Base-by-base conservation (phyloP, 352 stramenopile species). In the Phytophthora podocarpi region DNA sequence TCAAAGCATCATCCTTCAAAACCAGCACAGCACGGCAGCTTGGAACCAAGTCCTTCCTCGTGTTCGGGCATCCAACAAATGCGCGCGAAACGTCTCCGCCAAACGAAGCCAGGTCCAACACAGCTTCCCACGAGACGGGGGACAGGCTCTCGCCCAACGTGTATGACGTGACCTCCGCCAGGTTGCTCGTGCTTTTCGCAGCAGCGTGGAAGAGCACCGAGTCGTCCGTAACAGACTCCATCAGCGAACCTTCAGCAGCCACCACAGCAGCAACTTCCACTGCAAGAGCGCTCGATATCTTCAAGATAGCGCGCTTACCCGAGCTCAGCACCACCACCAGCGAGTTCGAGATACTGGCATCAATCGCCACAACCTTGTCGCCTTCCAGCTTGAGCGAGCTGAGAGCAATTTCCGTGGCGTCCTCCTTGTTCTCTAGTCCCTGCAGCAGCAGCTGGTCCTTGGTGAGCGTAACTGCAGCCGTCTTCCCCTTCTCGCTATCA, bases 1-100 rank as follows among this genome's bases (percentile, higher is more conserved):
- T 59, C 12, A 95, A 55, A 1, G 72, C 82, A 18, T 93, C 83
- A 30, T 93, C 84, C 35, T 87, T 72, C 56, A 93, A 75, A 32
- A 91, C 76, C n/a, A 91, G 28, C 12, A 91, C 50, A 30, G 74
- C 81, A 52, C 63, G 76, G 62, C 83, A 93, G 26, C 66, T 75
- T 3, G 67, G 55, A n/a, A 43, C 52, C 8, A 61, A 50, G 28
- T 89, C 78, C 39, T 89, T 89, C 64, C 87, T 90, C 16, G 74
- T 74, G 36, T 71, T 73, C 4, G 76, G 68, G 28, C 84, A 91
- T 27, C 68, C 78, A 5, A 82, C 67, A 56, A 92, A 92, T 0
- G 66, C 82, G 21, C 64, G 57, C 5, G 67, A 63, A 18, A 94
- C 60, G 21, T 72, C 71, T 3, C 78, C 67, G 23, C 85, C 85